Evolutionary conservation across 768 basidiomycete genomes (phyloP).

Genomic region (Phylloporus sp.): DNA sequence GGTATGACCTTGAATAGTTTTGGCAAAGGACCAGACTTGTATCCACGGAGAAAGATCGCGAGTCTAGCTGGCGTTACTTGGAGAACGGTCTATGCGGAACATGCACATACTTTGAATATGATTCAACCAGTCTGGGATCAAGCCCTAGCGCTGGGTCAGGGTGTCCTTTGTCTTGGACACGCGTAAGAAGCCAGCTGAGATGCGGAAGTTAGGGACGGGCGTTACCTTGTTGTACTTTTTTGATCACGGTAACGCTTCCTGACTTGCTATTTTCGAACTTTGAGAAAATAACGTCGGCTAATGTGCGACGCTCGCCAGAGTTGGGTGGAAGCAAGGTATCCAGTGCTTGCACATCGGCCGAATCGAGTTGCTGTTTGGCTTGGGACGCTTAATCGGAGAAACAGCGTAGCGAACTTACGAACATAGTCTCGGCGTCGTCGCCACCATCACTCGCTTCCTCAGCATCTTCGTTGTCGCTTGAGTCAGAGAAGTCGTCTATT

Average conservation of each 20-base stretch:
- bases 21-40: conserved; percentile 91
- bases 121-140: conserved; percentile 87
- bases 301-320: conserved; percentile 70
- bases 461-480: conserved; percentile 40
- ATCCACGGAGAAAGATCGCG: conserved; percentile 76
- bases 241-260: conserved; percentile 49
- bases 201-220: background rate
- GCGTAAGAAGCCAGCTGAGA: conserved; percentile 4
- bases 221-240: conserved; percentile 56
- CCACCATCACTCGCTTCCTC: conserved; percentile 19
- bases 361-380: conserved; percentile 73
- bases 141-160: conserved; percentile 84
- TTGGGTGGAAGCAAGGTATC: conserved; percentile 77
- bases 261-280: conserved; percentile 73
- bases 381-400: conserved; percentile 3
- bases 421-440: conserved; percentile 57
- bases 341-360: conserved; percentile 79
- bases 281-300: conserved; percentile 95
- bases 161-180: conserved; percentile 40
- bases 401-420: conserved; percentile 39
- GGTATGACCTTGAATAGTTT: conserved; percentile 99
- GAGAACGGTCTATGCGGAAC: background rate
- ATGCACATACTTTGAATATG: conserved; percentile 78
- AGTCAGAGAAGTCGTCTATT: conserved; percentile 53
- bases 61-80: conserved; percentile 48